phyloP scores from a whole-genome alignment of 2,329 filamentous ascomycete species.

The Fusarium duplospermum region DNA sequence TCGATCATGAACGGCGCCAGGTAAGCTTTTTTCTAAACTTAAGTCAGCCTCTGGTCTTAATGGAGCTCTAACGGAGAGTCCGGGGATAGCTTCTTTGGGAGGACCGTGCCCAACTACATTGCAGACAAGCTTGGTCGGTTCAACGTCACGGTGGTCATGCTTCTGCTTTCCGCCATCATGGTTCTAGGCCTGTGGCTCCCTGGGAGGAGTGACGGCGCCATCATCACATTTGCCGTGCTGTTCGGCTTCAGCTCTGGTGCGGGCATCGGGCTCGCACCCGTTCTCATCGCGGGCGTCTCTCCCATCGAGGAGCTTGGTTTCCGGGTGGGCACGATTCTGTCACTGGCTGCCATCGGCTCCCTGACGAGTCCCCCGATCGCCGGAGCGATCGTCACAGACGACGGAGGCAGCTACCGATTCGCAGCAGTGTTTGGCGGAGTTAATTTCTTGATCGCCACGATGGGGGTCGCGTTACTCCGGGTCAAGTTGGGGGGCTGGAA shows the following conservation, averaged over 20 bases:
- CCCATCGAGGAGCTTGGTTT: constrained; percentile 30
- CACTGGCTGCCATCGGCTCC: constrained; percentile 25
- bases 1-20: constrained; percentile 34
- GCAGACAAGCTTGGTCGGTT: constrained; percentile 32
- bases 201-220: constrained; percentile 14
- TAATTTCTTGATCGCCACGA: constrained; percentile 24
- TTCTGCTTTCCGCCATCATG: constrained; percentile 10
- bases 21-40: constrained; percentile 10
- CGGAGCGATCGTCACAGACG: constrained; percentile 19
- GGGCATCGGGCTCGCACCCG: constrained; percentile 21
- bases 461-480: constrained; percentile 25
- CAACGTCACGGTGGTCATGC: constrained; percentile 32
- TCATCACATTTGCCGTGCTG: constrained; percentile 25
- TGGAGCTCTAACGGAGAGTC: constrained; percentile 8
- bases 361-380: constrained; percentile 29
- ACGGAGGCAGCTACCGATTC: constrained; percentile 27
- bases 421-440: constrained; percentile 32
- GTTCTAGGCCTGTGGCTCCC: constrained; percentile 29
- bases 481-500: constrained; percentile 29
- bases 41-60: not conserved
- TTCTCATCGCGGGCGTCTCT: constrained; percentile 22
- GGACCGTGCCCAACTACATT: constrained; percentile 33
- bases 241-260: constrained; percentile 34
- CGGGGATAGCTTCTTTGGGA: constrained; percentile 29
- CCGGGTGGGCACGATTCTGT: constrained; percentile 27